Conservation (phyloP, 805 yeast genomes). For the Clavispora vitiphila region DNA sequence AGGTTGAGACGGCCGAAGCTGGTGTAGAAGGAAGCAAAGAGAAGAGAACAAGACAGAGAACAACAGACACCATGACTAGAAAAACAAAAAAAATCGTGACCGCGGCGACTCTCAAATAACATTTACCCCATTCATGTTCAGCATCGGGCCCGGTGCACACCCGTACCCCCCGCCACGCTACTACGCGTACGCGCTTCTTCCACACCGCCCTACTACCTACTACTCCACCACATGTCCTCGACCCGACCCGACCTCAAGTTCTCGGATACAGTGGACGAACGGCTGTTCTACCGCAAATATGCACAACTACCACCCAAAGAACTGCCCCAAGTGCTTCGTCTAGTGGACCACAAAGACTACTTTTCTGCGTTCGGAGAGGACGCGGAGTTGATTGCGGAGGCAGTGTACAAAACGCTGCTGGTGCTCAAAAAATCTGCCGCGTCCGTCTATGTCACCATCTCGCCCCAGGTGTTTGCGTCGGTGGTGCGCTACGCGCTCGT, state of each 20-base stretch:
- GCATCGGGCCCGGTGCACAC: no score
- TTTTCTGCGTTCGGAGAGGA: slow-evolving; percentile 70
- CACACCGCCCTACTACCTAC: neutral
- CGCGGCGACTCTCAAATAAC: no score
- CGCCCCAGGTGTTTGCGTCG: slow-evolving; percentile 66
- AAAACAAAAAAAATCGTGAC: no score
- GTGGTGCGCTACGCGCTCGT: slow-evolving; percentile 64
- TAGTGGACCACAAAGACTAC: slow-evolving; percentile 79
- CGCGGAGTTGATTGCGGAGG: slow-evolving; percentile 78
- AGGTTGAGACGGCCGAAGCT: no score
- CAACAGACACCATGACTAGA: no score
- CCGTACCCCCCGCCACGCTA: neutral
- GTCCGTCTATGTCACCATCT: slow-evolving; percentile 65
- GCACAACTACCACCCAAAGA: slow-evolving; percentile 46
- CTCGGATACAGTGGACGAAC: slow-evolving; percentile 38
- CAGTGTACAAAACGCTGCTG: slow-evolving; percentile 76
- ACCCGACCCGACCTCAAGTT: slow-evolving; percentile 44
- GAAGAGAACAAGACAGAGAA: no score
- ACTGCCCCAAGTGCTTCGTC: slow-evolving; percentile 47
- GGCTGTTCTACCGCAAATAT: slow-evolving; percentile 40
- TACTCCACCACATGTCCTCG: slow-evolving; percentile 26
- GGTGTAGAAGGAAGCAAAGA: no score
- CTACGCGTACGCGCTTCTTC: neutral
- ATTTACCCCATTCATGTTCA: no score
- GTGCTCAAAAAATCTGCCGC: slow-evolving; percentile 61